Base-by-base conservation (phyloP, 495 filamentous ascomycete species). In the Daldinia vernicosa region DNA sequence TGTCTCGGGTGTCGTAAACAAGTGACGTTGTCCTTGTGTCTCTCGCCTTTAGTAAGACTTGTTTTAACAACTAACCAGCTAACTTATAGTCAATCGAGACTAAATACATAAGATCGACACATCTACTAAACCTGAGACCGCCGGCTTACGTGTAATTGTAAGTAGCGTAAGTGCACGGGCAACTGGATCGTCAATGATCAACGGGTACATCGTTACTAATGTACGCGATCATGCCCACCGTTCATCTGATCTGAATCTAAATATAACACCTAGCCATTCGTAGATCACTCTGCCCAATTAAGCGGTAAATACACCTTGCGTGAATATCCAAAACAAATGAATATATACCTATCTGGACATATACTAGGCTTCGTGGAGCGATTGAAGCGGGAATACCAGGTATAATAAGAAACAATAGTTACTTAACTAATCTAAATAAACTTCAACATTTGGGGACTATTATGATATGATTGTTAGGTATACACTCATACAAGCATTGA, bases 101-200 rank as follows among this genome's bases (percentile, higher is more conserved):
- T 22, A 12, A 9, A 4, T 22, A 47, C 9, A 12, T 11, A 24
- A 47, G 19, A 47, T 47, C 43, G 43, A 47, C 43, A 47, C 19
- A 47, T 24, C 9, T 47, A 9, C 43, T 47, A 24, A 47, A 47
- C 4, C 43, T 24, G 43, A 47, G 43, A 47, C 43, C 8, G 17
- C 17, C 19, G 3, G 17, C 17, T 47, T 24, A 11, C 4, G 43
- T 5, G 43, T n/a, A n/a, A n/a, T n/a, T n/a, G n/a, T n/a, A n/a
- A n/a, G n/a, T 45, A 12, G 7, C 22, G 8, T 24, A 24, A 12
- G 11, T 22, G 39, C 39, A 43, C 0, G 17, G 19, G 24, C 14
- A 53, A 67, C 63, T 53, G 33, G 63, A 63, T 71, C 63, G 43
- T 32, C 62, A 19, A 24, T 67, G 69, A 71, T 67, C 59, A 60